Evolutionary conservation across 2,329 filamentous ascomycete species (phyloP).

Genomic region (Fusarium buharicum): DNA sequence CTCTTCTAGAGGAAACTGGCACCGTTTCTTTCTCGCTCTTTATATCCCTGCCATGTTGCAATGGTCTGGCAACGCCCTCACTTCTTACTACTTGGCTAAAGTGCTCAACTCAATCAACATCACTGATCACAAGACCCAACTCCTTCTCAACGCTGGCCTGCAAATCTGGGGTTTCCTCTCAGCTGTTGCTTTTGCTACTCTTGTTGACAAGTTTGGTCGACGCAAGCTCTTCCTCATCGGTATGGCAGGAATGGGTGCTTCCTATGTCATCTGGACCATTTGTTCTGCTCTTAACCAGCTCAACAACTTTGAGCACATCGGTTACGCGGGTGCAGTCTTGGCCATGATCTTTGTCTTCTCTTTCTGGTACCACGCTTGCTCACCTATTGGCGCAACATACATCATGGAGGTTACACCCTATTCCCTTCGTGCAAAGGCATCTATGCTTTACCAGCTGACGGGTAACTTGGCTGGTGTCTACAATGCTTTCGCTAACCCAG

Average conservation of each 20-base stretch:
- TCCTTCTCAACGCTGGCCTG: slow-evolving; percentile 46
- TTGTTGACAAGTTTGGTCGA: slow-evolving; percentile 55
- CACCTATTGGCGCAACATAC: slow-evolving; percentile 57
- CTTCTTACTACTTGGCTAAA: slow-evolving; percentile 53
- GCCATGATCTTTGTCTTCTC: slow-evolving; percentile 48
- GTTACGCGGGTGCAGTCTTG: slow-evolving; percentile 57
- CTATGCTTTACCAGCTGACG: slow-evolving; percentile 46
- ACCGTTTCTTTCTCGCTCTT: slow-evolving; percentile 47
- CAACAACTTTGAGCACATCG: slow-evolving; percentile 36
- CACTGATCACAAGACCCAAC: slow-evolving; percentile 46
- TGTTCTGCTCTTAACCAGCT: slow-evolving; percentile 51
- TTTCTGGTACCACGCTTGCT: slow-evolving; percentile 48
- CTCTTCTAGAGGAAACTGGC: slow-evolving; percentile 45
- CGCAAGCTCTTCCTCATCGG: slow-evolving; percentile 54
- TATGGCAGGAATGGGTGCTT: slow-evolving; percentile 50
- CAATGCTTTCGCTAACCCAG: slow-evolving; percentile 58
- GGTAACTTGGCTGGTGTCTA: slow-evolving; percentile 46
- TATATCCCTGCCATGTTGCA: slow-evolving; percentile 47
- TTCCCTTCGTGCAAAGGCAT: slow-evolving; percentile 46
- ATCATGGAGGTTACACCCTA: slow-evolving; percentile 57
- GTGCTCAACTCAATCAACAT: slow-evolving; percentile 55
- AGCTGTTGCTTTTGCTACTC: slow-evolving; percentile 49
- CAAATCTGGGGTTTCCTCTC: slow-evolving; percentile 52
- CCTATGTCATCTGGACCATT: slow-evolving; percentile 55
- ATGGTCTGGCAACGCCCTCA: slow-evolving; percentile 47